A percentile compares a stretch with the other conserved stretches of the same genome.
Evolutionary conservation across 441 rosid genomes (phyloP).

Genomic region (Kokia cookei): DNA sequence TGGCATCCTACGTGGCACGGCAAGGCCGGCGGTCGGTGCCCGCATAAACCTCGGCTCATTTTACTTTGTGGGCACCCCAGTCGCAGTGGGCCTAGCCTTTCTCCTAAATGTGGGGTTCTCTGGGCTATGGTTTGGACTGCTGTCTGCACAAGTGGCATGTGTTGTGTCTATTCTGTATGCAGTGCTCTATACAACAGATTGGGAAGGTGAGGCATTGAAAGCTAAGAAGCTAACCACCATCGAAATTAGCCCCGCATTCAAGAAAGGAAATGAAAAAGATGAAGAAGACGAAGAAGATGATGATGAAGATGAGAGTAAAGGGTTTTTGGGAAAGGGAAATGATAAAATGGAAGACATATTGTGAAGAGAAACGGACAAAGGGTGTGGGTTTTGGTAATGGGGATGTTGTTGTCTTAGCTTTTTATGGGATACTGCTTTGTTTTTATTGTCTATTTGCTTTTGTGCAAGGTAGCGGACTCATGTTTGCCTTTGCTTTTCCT

Average conservation of each 20-base stretch:
- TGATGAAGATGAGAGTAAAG: constrained; percentile 35
- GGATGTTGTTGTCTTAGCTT: constrained; percentile 10
- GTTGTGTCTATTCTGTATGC: constrained; percentile 58
- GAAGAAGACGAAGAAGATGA: constrained; percentile 29
- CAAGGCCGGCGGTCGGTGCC: constrained; percentile 75
- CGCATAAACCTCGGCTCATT: constrained; percentile 75
- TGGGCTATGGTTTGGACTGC: constrained; percentile 85
- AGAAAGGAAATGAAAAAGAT: constrained; percentile 7
- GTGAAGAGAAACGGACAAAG: constrained; percentile 7
- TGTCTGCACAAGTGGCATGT: constrained; percentile 87
- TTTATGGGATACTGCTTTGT: constrained; percentile 12
- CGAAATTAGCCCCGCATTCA: constrained; percentile 34
- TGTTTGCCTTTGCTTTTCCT: not conserved
- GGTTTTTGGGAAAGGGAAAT: constrained; percentile 40
- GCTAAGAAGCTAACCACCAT: constrained; percentile 52
- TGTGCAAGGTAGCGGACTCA: constrained; percentile 6
- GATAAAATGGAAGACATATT: constrained; percentile 22
- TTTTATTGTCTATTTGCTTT: constrained; percentile 18
- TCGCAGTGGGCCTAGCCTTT: constrained; percentile 84
- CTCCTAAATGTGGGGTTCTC: constrained; percentile 65
- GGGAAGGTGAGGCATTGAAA: constrained; percentile 77
- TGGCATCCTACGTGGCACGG: constrained; percentile 84
- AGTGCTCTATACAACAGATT: constrained; percentile 62
- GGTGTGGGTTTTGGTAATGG: not conserved
- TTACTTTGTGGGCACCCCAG: constrained; percentile 90